Evolutionary conservation across 371 early-diverging fungal genomes (phyloP).

Genomic region (Saksenaea vasiformis): DNA sequence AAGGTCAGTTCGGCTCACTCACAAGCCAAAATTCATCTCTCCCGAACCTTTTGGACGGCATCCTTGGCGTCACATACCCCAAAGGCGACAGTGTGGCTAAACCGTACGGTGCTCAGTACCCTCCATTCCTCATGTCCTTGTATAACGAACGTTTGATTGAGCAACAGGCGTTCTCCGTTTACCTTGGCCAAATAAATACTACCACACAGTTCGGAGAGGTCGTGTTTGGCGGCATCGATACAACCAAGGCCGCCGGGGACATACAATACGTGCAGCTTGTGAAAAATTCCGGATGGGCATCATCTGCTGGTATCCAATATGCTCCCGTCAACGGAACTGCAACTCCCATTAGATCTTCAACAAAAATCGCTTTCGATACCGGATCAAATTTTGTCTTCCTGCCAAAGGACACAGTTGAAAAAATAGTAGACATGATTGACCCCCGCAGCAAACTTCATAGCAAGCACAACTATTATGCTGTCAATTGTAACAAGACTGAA

Average conservation of each 20-base stretch:
- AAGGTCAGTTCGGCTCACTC: constrained; percentile 19
- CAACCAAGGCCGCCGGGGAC: constrained; percentile 30
- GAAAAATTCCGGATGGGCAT: constrained; percentile 21
- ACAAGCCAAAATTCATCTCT: constrained; percentile 12
- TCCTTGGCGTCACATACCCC: constrained; percentile 27
- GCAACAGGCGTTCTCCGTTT: constrained; percentile 23
- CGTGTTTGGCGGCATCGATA: constrained; percentile 47
- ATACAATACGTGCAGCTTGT: constrained; percentile 29
- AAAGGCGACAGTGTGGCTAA: constrained; percentile 17
- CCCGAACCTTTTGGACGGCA: constrained; percentile 22
- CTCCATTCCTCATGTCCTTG: constrained; percentile 20
- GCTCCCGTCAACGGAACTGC: constrained; percentile 7
- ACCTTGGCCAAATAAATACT: constrained; percentile 16
- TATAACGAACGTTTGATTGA: constrained; percentile 23
- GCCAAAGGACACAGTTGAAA: constrained; percentile 24
- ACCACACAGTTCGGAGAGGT: constrained; percentile 43
- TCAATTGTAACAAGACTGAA: constrained; percentile 26
- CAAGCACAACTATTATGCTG: constrained; percentile 13
- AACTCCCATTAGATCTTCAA: constrained; percentile 11
- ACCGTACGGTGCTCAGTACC: constrained; percentile 16
- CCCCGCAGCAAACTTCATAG: constrained; percentile 9
- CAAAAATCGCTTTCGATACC: constrained; percentile 36
- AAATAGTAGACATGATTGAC: constrained; percentile 27
- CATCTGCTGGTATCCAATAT: constrained; percentile 25
- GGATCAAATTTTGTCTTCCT: constrained; percentile 51